Evolutionary conservation across 441 rosid species (phyloP).

Genomic region (Syzygium malaccense): DNA sequence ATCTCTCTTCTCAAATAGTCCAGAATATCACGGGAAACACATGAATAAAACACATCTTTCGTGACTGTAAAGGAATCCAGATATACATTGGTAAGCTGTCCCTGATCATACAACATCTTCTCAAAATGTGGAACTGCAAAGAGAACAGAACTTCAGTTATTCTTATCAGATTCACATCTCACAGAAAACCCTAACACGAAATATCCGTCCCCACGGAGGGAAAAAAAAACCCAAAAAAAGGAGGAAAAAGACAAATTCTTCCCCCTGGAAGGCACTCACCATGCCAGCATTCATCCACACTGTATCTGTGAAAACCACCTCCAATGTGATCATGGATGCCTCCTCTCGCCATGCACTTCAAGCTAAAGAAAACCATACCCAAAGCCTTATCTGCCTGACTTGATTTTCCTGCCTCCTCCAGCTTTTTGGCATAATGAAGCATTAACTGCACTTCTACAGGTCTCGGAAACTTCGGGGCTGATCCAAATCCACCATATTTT

Average conservation of each 20-base stretch:
- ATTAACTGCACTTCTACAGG: conserved; percentile 93
- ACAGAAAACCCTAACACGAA: not conserved
- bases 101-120: conserved; percentile 97
- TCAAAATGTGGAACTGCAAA: conserved; percentile 97
- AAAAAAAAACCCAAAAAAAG: not conserved
- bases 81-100: conserved; percentile 74
- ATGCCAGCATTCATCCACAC: conserved; percentile 96
- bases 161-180: not conserved
- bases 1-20: conserved; percentile 93
- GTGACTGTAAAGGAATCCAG: conserved; percentile 74
- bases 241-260: not conserved
- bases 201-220: not conserved
- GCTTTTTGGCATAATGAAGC: conserved; percentile 67
- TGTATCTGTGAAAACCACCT: conserved; percentile 96
- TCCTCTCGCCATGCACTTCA: conserved; percentile 90
- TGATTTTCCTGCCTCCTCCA: conserved; percentile 49
- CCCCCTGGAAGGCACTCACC: conserved; percentile 36
- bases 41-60: conserved; percentile 57
- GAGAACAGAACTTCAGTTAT: not conserved
- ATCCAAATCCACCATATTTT: conserved; percentile 79
- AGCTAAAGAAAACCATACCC: conserved; percentile 65
- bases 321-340: conserved; percentile 96
- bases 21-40: conserved; percentile 60
- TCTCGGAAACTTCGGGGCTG: conserved; percentile 95
- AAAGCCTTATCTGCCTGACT: conserved; percentile 33